phyloP scores from a whole-genome alignment of 2,329 filamentous ascomycete species.

The Verticillium isaacii region DNA sequence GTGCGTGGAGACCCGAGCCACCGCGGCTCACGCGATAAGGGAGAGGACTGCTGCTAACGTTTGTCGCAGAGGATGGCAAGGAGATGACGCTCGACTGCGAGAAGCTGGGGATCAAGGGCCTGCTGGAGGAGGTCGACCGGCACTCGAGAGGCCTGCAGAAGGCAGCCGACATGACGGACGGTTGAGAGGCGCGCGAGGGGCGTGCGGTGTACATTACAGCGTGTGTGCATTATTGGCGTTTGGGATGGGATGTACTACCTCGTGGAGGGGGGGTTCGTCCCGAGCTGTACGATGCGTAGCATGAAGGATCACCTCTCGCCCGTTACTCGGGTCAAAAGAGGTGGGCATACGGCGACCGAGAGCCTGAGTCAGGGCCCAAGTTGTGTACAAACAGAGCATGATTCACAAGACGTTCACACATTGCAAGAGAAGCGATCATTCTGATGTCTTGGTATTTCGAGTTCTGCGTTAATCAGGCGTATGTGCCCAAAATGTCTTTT shows the following conservation, averaged over 20 bases:
- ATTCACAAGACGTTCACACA: not conserved
- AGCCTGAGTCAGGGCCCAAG: not conserved
- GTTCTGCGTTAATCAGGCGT: not conserved
- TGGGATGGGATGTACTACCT: not conserved
- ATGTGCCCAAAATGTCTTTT: not conserved
- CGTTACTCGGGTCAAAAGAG: not conserved
- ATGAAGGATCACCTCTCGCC: not conserved
- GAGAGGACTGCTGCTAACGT: slow-evolving; percentile 14
- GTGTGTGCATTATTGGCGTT: slow-evolving; percentile 1
- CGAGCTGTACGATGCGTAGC: not conserved
- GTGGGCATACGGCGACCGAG: not conserved
- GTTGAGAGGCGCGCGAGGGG: slow-evolving; percentile 10
- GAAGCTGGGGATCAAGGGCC: slow-evolving; percentile 76
- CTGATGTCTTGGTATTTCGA: not conserved
- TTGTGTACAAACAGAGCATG: not conserved
- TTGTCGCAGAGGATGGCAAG: slow-evolving; percentile 76
- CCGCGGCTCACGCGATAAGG: no score
- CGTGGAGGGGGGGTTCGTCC: not conserved
- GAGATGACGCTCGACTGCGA: slow-evolving; percentile 78
- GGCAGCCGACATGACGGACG: slow-evolving; percentile 68
- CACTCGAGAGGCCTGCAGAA: slow-evolving; percentile 81
- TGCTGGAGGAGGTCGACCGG: slow-evolving; percentile 84
- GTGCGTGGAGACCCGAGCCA: slow-evolving; percentile 42
- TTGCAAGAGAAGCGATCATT: not conserved
- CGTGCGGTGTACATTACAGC: slow-evolving; percentile 1